Base-by-base conservation (phyloP, 495 filamentous ascomycete genomes). In the Apodospora peruviana region DNA sequence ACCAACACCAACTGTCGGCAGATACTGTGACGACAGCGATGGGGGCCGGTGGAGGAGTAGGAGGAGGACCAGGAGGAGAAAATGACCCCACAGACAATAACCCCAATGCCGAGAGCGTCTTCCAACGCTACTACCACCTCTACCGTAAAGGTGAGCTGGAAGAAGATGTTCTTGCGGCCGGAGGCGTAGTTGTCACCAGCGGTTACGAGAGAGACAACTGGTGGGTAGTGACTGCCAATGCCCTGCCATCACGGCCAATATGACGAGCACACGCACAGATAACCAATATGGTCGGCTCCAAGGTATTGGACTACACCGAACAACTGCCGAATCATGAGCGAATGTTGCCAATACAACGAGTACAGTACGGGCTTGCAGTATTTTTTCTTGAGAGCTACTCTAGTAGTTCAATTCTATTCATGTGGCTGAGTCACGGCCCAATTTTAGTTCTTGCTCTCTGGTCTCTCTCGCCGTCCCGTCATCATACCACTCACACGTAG, bases 161-260 rank as follows among this genome's bases (percentile, higher is more conserved):
- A 60, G 74, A 79, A 32, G 88, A 98, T 65, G 79, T 95, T 50
- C 59, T 61, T 35, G 72, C 69, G 21, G 93, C 88, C 38, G 90
- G 88, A 24, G 93, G 93, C 27, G 64, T 61, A 41, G 80, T 96
- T 16, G 51, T 91, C 36, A 83, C 85, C 53, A 84, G 83, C 47
- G 93, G 93, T 22, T 98, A 96, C 71, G 93, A 98, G 61, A 93
- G 82, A 67, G 93, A 98, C 56, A 98, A 98, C 73, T 97, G 93
- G 93, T 98, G 93, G 91, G 88, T 66, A 38, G 67, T 76, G 60
- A 57, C 65, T 41, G 59, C 62, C 58, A 61, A 64, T 60, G 51
- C 45, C 4, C 35, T 41, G 32, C 16, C 23, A 12, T 18, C 38
- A 5, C n/a, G 20, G 3, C 18, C 38, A 12, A 7, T 22, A 3